Evolutionary conservation across 2,329 filamentous ascomycete species (phyloP).

Genomic region (Fusarium phyllophilum): DNA sequence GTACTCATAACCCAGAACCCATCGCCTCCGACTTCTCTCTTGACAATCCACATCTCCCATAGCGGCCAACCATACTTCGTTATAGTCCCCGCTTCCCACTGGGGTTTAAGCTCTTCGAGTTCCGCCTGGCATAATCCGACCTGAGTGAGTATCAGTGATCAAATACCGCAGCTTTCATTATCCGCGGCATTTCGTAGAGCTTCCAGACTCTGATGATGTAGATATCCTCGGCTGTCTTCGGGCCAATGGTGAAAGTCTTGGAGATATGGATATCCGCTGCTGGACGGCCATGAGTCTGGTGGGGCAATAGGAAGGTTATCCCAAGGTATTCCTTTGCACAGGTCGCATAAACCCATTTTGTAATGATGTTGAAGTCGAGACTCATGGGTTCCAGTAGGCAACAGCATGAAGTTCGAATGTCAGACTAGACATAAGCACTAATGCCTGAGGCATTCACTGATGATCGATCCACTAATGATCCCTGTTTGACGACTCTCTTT

Average conservation of each 20-base stretch:
- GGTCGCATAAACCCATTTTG: not conserved
- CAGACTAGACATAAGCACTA: not conserved
- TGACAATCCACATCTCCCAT: slow-evolving; percentile 9
- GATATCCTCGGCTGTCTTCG: not conserved
- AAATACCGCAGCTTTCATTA: not conserved
- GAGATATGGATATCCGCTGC: not conserved
- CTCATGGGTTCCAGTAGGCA: not conserved
- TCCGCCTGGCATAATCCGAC: not conserved
- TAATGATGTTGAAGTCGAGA: not conserved
- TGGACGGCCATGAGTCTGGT: accelerated
- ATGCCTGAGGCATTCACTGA: not conserved
- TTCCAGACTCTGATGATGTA: not conserved
- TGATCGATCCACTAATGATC: not conserved
- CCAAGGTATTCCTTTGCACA: not conserved
- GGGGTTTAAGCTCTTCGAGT: not conserved
- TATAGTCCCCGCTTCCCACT: not conserved
- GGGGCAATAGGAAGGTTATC: not conserved
- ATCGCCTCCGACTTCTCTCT: not conserved
- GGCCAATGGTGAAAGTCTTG: not conserved
- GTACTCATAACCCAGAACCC: slow-evolving; percentile 10
- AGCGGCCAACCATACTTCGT: not conserved
- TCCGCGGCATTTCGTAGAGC: not conserved
- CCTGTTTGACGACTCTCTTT: accelerated
- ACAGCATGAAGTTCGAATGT: not conserved
- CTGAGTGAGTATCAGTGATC: not conserved